A percentile compares a stretch with the other conserved stretches of the same genome.
Conservation (phyloP, 495 filamentous ascomycete genomes). For the Penicillium egyptiacum region DNA sequence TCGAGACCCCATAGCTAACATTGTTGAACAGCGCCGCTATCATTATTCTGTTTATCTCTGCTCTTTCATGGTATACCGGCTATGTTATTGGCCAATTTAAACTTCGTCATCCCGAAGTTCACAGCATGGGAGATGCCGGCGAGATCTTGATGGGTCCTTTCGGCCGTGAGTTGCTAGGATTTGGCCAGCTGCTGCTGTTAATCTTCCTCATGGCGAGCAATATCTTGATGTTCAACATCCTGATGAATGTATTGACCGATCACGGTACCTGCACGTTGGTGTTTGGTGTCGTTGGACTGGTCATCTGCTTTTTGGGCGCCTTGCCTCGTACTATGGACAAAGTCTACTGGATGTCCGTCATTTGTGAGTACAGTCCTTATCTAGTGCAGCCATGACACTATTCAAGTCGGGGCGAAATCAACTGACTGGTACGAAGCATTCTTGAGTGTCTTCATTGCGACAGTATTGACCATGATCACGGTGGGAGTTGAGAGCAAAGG, state of each 20-base stretch:
- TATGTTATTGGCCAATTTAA: slow-evolving; percentile 42
- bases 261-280: slow-evolving; percentile 66
- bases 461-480: slow-evolving; percentile 68
- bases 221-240: slow-evolving; percentile 63
- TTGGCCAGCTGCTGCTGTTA: slow-evolving; percentile 63
- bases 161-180: slow-evolving; percentile 62
- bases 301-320: slow-evolving; percentile 61
- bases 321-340: slow-evolving; percentile 64
- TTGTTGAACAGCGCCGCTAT: slow-evolving; percentile 40
- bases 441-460: slow-evolving; percentile 63
- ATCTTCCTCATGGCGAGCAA: slow-evolving; percentile 75
- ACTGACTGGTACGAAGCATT: slow-evolving; percentile 41
- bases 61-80: slow-evolving; percentile 58
- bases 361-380: slow-evolving; percentile 35
- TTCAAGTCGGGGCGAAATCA: neutral
- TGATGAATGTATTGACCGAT: slow-evolving; percentile 62
- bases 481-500: slow-evolving; percentile 47
- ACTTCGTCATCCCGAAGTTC: slow-evolving; percentile 48
- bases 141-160: slow-evolving; percentile 62
- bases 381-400: neutral
- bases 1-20: slow-evolving; percentile 4
- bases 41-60: slow-evolving; percentile 58
- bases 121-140: slow-evolving; percentile 70
- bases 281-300: slow-evolving; percentile 62
- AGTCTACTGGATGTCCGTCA: slow-evolving; percentile 59